Evolutionary conservation across 305 asterid genomes (phyloP), one percentile per base, ranked within the genome.

Genomic region (Solanum hybrid): DNA sequence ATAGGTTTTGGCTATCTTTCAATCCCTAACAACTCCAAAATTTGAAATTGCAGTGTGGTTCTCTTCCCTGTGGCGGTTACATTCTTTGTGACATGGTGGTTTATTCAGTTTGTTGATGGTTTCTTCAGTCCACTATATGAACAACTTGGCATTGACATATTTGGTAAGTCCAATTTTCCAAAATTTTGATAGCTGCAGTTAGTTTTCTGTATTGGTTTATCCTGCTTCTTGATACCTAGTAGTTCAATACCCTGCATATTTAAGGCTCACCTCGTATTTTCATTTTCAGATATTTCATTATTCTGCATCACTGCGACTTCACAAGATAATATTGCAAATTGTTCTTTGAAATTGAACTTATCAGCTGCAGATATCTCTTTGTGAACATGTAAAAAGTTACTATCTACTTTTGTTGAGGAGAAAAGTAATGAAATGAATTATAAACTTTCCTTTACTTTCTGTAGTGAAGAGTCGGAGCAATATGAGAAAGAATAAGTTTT

Each of bases 91-190:
- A 97, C 98, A 13, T 97, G 98, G 99, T 95, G 98, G 98, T 97
- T 97, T 91, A 72, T 97, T 92, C 98, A 97, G 92, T 97, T 97
- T 93, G 97, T 96, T 89, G 99, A 97, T 91, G 98, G 99, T 89
- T 96, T 97, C 96, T 97, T 97, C 93, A 95, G 98, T 94, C 99
- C 99, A 76, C 91, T 97, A 72, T 97, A 96, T 91, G 98, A 90
- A 45, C 96, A 93, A 82, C 93, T 97, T 89, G 99, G 98, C 79
- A 92, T 97, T 89, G 95, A 96, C 83, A 92, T 97, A 92, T 96
- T 97, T 92, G 99, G 99, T 96, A 90, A 92, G 82, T 57, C 32
- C 65, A 73, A 41, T 4, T 34, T 33, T 80, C 26, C 79, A 15
- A 7, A 31, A 26, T 20, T 29, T 38, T 85, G 88, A 84, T 31